Evolutionary conservation across 192 early-diverging fungal species (phyloP).

Genomic region (Coemansia sp.): DNA sequence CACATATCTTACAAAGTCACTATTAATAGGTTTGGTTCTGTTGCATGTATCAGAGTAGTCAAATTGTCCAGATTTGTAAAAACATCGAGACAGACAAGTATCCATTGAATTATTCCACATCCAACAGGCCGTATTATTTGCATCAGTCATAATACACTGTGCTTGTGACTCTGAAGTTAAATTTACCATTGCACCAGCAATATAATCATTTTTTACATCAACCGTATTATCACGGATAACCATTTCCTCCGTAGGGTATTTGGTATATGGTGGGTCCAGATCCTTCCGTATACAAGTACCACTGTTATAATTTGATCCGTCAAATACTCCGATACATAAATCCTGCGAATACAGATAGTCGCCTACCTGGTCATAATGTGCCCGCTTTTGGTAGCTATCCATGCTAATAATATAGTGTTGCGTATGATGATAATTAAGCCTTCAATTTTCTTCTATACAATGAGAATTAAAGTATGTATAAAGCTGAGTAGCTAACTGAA

Average conservation of each 20-base stretch:
- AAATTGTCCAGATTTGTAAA: slow-evolving; percentile 12
- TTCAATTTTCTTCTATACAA: not conserved
- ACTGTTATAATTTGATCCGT: slow-evolving; percentile 45
- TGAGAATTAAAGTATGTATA: too few relatives aligned
- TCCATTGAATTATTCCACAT: slow-evolving; percentile 29
- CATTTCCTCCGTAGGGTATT: slow-evolving; percentile 17
- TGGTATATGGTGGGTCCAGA: slow-evolving; percentile 10
- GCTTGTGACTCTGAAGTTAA: slow-evolving; percentile 36
- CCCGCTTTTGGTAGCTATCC: slow-evolving; percentile 6
- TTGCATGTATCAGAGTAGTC: slow-evolving; percentile 15
- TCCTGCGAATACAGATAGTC: slow-evolving; percentile 47
- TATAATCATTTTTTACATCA: slow-evolving; percentile 13
- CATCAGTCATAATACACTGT: slow-evolving; percentile 48
- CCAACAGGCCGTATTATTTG: slow-evolving; percentile 39
- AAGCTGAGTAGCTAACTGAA: not conserved
- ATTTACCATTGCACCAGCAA: slow-evolving; percentile 22
- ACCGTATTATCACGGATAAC: slow-evolving; percentile 44
- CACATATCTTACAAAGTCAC: slow-evolving; percentile 27
- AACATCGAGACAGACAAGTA: slow-evolving; percentile 16
- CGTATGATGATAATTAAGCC: slow-evolving; percentile 2
- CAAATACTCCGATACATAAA: slow-evolving; percentile 46
- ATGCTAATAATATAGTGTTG: slow-evolving; percentile 1
- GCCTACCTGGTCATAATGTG: slow-evolving; percentile 29
- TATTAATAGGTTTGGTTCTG: slow-evolving; percentile 23
- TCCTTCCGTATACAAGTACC: slow-evolving; percentile 29